These are phyloP conservation scores for Kuraishia hungarica DNA, from an alignment of 805 yeast genomes.

Conservation along the genomic window DNA sequence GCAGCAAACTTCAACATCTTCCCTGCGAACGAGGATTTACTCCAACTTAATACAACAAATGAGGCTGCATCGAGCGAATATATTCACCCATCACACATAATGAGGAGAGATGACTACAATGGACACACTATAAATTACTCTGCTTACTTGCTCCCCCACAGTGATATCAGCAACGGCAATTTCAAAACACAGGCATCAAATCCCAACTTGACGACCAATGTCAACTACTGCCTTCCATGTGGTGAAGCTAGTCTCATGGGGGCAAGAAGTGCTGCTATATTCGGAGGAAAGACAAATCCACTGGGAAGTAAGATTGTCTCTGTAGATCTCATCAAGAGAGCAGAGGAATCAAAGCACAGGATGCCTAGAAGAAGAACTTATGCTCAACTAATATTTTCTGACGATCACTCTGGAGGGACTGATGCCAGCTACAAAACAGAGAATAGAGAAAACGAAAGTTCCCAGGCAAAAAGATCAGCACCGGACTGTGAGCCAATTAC, in stretches of 20 bases:
- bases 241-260: background rate
- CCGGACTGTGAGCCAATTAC: slow-evolving; percentile 37
- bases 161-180: slow-evolving; percentile 7
- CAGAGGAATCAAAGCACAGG: slow-evolving; percentile 3
- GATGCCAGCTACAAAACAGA: background rate
- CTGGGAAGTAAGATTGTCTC: slow-evolving; percentile 13
- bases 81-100: slow-evolving; percentile 8
- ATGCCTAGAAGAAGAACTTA: background rate
- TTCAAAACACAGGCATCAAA: slow-evolving; percentile 19
- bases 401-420: background rate
- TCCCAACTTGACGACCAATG: slow-evolving; percentile 11
- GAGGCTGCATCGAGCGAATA: slow-evolving; percentile 3
- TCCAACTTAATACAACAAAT: background rate
- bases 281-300: background rate
- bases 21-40: slow-evolving; percentile 15
- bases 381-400: background rate
- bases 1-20: slow-evolving; percentile 18
- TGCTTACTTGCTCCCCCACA: slow-evolving; percentile 1
- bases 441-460: background rate
- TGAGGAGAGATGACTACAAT: background rate
- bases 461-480: background rate
- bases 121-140: background rate
- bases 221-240: slow-evolving; percentile 10
- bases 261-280: slow-evolving; percentile 1
- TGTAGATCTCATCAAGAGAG: slow-evolving; percentile 8